Base-by-base conservation (phyloP, 306 rosid species). In the Argentina anserina region DNA sequence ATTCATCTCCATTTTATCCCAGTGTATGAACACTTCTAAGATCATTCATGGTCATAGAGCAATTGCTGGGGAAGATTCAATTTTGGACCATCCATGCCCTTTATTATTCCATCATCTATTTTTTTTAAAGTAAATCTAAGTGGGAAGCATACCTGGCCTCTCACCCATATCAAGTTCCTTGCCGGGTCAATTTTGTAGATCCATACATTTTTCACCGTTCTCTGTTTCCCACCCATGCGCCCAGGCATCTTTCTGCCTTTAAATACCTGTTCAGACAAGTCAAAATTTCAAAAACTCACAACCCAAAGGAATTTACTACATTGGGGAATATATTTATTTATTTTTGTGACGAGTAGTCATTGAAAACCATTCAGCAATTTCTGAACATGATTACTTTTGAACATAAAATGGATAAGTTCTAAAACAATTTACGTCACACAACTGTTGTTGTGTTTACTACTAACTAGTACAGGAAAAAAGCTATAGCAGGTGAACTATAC, bases 171-270 rank as follows among this genome's bases (percentile, higher is more conserved):
- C 83, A 91, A 81, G 82, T 90, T 91, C 84, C 99, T 89, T 15
- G 92, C 96, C 1, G 99, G 99, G 37, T 90, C 96, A 15, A 95
- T 88, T 87, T 90, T 95, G 87, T 91, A 91, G 76, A 94, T 78
- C 97, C 96, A 95, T 46, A 95, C 97, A 78, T 88, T 94, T 83
- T 95, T 81, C 45, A 91, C 99, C 3, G 99, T 95, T 84, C 86
- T 84, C 82, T 91, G 97, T 70, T 90, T 60, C 28, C 81, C 97
- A 69, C 99, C 97, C 97, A 95, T 95, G 37, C 97, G 95, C 70
- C 99, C 99, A 63, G 99, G 69, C 97, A 95, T 91, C 82, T 91
- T 91, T 76, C 34, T 86, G 76, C 86, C 88, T 87, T 88, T 90
- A 67, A 91, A 86, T 17, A 95, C 97, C 97, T 91, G 85, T 75